Percentiles rank a stretch among this genome's conserved stretches.
Conservation (phyloP, 495 filamentous ascomycete genomes). For the Schizothecium vesticola region DNA sequence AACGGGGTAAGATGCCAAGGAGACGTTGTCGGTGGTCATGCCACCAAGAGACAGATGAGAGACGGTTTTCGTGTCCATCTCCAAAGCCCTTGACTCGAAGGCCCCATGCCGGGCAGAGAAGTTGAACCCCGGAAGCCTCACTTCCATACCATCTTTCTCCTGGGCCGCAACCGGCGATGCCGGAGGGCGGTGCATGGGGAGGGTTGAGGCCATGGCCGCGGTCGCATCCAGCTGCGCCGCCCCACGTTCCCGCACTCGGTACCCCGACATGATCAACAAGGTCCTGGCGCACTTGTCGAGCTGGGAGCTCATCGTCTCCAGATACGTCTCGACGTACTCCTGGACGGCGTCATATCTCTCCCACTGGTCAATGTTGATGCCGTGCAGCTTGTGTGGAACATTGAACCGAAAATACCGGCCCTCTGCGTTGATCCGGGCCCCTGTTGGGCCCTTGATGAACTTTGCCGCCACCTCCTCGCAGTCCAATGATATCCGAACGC, state of each 20-base stretch:
- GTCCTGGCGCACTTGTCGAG: conserved; percentile 2
- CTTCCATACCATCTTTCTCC: background rate
- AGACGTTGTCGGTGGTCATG: background rate
- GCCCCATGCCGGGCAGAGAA: too few species aligned
- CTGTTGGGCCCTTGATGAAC: conserved; percentile 1
- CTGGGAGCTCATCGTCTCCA: conserved; percentile 3
- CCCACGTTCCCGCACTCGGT: background rate
- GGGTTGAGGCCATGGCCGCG: background rate
- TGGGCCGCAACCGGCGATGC: background rate
- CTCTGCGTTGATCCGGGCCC: background rate
- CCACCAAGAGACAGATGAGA: background rate
- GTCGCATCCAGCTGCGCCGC: background rate
- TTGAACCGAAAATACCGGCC: conserved; percentile 8
- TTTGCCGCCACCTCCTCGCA: conserved; percentile 3
- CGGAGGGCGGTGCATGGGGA: background rate
- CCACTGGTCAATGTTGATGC: background rate
- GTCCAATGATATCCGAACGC: background rate
- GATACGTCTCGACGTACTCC: conserved; percentile 5
- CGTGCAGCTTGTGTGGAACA: background rate
- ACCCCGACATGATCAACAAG: background rate
- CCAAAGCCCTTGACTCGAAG: background rate
- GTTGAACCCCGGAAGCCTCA: background rate
- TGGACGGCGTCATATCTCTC: conserved; percentile 1
- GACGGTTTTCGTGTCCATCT: background rate
- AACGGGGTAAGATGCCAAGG: background rate